A percentile compares a stretch with the other conserved stretches of the same genome.
Conservation (phyloP, 2,329 filamentous ascomycete genomes). For the Talaromyces amestolkiae region DNA sequence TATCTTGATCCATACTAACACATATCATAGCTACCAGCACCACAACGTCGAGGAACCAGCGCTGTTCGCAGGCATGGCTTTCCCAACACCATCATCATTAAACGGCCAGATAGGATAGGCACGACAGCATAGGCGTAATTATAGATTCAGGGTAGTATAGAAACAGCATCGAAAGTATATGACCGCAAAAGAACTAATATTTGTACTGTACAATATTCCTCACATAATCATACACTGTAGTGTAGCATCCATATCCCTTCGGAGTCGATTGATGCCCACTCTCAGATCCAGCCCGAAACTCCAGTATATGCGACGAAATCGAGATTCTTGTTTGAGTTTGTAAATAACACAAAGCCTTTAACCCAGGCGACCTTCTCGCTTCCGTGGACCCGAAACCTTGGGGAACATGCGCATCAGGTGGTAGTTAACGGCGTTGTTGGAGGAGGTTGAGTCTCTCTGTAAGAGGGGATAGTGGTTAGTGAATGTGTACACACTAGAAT, state of each 20-base stretch:
- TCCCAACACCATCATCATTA: conserved; percentile 26
- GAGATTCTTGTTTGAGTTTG: neutral
- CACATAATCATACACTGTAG: conserved; percentile 15
- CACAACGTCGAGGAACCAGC: conserved; percentile 42
- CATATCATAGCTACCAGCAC: conserved; percentile 34
- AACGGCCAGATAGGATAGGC: neutral
- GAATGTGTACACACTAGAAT: neutral
- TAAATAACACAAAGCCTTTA: conserved; percentile 20
- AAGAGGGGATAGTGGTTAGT: conserved; percentile 8
- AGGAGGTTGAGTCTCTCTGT: conserved; percentile 56
- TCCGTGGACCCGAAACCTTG: conserved; percentile 68
- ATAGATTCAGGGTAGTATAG: neutral
- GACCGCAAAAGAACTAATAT: conserved; percentile 7
- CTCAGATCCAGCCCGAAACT: conserved; percentile 14
- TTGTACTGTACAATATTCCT: conserved; percentile 18
- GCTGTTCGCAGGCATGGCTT: conserved; percentile 43
- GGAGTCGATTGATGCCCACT: neutral
- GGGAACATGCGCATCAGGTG: conserved; percentile 76
- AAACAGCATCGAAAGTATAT: neutral
- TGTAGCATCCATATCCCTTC: neutral
- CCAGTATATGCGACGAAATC: conserved; percentile 17
- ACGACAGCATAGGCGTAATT: neutral
- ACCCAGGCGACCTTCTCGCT: conserved; percentile 54
- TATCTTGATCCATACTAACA: neutral
- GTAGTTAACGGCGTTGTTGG: conserved; percentile 86